phyloP scores from a whole-genome alignment of 164 flowering plant genomes.

The Protea cynaroides region DNA sequence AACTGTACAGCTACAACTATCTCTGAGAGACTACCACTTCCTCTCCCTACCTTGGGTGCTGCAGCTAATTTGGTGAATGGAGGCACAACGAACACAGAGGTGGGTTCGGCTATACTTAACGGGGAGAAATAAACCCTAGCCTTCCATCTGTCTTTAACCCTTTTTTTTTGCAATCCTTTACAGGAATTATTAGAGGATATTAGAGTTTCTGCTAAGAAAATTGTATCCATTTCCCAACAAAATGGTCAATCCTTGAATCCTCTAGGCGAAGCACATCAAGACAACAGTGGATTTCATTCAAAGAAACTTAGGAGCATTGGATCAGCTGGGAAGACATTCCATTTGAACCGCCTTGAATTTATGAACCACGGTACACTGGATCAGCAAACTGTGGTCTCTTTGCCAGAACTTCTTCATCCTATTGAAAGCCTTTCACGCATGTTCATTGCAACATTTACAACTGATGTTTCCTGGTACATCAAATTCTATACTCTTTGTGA shows the following conservation, averaged over 20 bases:
- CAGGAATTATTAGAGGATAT: background rate
- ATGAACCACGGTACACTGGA: slow-evolving; percentile 17
- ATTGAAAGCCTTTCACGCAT: slow-evolving; percentile 51
- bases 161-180: slow-evolving; percentile 4
- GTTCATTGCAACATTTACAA: slow-evolving; percentile 82
- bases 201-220: slow-evolving; percentile 12
- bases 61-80: slow-evolving; percentile 1
- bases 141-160: slow-evolving; percentile 1
- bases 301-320: slow-evolving; percentile 4
- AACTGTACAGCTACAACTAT: slow-evolving; percentile 1
- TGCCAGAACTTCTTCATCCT: slow-evolving; percentile 78
- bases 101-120: background rate
- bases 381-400: slow-evolving; percentile 36
- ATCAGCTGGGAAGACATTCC: slow-evolving; percentile 58
- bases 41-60: background rate
- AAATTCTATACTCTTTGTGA: background rate
- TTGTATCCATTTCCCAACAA: slow-evolving; percentile 5
- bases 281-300: slow-evolving; percentile 1
- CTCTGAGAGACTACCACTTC: background rate
- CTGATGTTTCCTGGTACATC: slow-evolving; percentile 66
- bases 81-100: background rate
- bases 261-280: slow-evolving; percentile 7
- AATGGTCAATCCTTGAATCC: slow-evolving; percentile 2
- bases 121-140: background rate
- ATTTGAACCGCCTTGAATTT: slow-evolving; percentile 54